phyloP scores from a whole-genome alignment of 2,329 filamentous ascomycete genomes.

The Ophiostoma angusticollis region DNA sequence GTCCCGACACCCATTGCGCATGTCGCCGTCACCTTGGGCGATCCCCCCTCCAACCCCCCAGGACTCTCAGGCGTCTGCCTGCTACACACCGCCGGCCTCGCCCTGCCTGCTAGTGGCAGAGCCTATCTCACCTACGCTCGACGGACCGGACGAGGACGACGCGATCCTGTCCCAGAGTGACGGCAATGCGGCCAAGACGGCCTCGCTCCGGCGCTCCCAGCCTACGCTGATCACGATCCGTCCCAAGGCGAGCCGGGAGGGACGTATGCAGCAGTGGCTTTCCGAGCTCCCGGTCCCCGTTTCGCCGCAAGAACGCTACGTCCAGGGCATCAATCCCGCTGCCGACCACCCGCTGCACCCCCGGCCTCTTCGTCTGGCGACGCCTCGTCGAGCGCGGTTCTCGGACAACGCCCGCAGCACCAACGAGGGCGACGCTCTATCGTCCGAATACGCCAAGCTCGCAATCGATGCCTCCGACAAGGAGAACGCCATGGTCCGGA shows the following conservation, averaged over 20 bases:
- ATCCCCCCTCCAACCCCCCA: conserved; percentile 20
- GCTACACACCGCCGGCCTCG: conserved; percentile 1
- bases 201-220: background rate
- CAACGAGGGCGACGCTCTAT: background rate
- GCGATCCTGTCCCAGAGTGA: background rate
- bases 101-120: background rate
- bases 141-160: conserved; percentile 1
- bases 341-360: conserved; percentile 15
- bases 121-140: background rate
- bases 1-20: conserved; percentile 18
- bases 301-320: conserved; percentile 13
- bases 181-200: conserved; percentile 1
- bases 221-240: conserved; percentile 1
- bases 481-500: conserved; percentile 5
- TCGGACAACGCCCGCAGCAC: background rate
- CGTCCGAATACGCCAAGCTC: conserved; percentile 3
- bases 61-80: conserved; percentile 5
- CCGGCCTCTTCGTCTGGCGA: conserved; percentile 8
- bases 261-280: conserved; percentile 14
- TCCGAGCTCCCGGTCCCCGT: conserved; percentile 12
- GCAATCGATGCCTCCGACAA: conserved; percentile 5
- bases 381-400: background rate
- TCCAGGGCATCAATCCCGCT: conserved; percentile 10
- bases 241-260: conserved; percentile 1
- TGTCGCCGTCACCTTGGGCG: conserved; percentile 18